Percentiles rank a stretch among this genome's conserved stretches.
These are phyloP conservation scores for Penicillium antarcticum DNA, from an alignment of 495 filamentous ascomycete genomes.

Conservation along the genomic window DNA sequence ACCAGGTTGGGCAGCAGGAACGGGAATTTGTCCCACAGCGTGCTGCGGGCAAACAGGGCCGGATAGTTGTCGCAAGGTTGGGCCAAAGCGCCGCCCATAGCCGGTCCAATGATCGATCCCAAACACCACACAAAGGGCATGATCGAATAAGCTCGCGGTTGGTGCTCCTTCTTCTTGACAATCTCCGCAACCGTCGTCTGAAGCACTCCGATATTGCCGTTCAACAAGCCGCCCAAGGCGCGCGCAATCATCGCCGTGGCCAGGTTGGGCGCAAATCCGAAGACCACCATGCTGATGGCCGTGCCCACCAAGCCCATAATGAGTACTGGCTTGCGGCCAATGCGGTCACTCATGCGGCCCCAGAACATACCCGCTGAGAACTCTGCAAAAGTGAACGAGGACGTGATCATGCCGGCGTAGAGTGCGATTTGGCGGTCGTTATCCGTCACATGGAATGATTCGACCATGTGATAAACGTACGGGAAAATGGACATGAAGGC, in stretches of 20 bases:
- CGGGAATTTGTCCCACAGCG: slow-evolving; percentile 79
- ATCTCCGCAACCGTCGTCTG: slow-evolving; percentile 94
- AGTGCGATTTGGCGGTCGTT: slow-evolving; percentile 78
- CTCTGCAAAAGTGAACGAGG: slow-evolving; percentile 93
- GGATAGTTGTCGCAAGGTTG: slow-evolving; percentile 82
- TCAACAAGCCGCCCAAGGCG: slow-evolving; percentile 85
- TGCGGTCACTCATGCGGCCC: slow-evolving; percentile 87
- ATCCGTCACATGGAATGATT: slow-evolving; percentile 80
- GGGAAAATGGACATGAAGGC: slow-evolving; percentile 99
- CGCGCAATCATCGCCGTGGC: slow-evolving; percentile 81
- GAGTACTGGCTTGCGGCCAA: slow-evolving; percentile 90
- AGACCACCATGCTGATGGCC: slow-evolving; percentile 87
- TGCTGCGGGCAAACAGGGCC: slow-evolving; percentile 64
- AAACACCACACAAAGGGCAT: slow-evolving; percentile 99
- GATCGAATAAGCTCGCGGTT: slow-evolving; percentile 88
- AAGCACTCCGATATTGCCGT: slow-evolving; percentile 93
- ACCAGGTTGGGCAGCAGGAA: slow-evolving; percentile 94
- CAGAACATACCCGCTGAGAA: slow-evolving; percentile 87
- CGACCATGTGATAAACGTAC: slow-evolving; percentile 97
- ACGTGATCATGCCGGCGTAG: slow-evolving; percentile 95
- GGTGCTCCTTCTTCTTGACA: slow-evolving; percentile 85
- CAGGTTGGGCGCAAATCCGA: slow-evolving; percentile 86
- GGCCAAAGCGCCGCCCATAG: slow-evolving; percentile 85
- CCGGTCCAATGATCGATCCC: slow-evolving; percentile 85
- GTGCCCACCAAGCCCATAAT: slow-evolving; percentile 85